phyloP scores from a whole-genome alignment of 78 protist genomes.

The Dictyostelium capitatum region DNA sequence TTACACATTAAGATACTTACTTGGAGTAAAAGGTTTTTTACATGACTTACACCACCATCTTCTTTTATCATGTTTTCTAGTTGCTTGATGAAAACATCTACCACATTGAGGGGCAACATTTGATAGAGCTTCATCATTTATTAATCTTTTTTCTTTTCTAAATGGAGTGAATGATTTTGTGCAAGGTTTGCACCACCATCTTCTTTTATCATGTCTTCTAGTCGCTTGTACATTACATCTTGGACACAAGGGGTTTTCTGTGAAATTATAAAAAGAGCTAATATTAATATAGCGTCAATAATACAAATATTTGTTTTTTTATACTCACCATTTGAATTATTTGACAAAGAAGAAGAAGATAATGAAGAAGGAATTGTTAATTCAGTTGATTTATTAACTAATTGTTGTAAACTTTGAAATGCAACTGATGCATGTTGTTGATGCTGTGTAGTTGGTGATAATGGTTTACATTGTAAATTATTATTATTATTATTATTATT shows the following conservation, averaged over 20 bases:
- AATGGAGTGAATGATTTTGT: conserved; percentile 78
- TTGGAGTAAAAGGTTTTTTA: conserved; percentile 80
- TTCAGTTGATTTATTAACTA: not conserved
- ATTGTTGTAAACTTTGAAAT: not conserved
- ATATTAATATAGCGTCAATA: not conserved
- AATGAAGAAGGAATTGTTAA: not conserved
- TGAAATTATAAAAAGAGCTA: not conserved
- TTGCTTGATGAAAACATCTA: conserved; percentile 53
- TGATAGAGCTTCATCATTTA: conserved; percentile 4
- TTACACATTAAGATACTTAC: no score
- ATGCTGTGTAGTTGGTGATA: not conserved
- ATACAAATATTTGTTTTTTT: not conserved
- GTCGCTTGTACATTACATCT: conserved; percentile 57
- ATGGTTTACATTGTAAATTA: not conserved
- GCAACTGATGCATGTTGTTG: not conserved
- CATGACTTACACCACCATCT: conserved; percentile 85
- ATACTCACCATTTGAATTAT: not conserved
- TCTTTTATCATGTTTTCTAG: conserved; percentile 83
- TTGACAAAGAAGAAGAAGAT: not conserved
- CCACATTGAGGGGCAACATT: conserved; percentile 76
- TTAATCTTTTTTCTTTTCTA: conserved; percentile 54
- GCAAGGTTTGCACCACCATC: conserved; percentile 84
- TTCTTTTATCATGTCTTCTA: conserved; percentile 78
- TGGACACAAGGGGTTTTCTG: conserved; percentile 66
- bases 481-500: not conserved